phyloP scores from a whole-genome alignment of 2,329 filamentous ascomycete genomes.

The Colletotrichum melonis region DNA sequence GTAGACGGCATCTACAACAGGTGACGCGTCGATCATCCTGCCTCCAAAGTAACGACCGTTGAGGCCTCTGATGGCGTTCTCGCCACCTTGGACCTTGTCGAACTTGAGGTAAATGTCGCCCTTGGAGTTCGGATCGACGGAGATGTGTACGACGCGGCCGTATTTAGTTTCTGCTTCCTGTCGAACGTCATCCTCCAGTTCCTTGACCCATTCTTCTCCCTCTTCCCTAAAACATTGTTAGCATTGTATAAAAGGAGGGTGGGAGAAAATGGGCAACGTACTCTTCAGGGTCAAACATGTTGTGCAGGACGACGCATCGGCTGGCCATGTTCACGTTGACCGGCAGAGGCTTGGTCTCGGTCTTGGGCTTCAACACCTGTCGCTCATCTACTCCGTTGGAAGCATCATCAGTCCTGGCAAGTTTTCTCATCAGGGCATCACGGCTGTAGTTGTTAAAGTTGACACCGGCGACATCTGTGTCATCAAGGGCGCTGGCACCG shows the following conservation, averaged over 20 bases:
- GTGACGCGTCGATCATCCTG: conserved; percentile 91
- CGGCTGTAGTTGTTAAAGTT: conserved; percentile 99
- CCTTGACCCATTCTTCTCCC: conserved; percentile 89
- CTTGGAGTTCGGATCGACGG: conserved; percentile 90
- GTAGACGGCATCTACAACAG: conserved; percentile 98
- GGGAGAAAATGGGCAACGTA: conserved; percentile 62
- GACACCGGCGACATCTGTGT: conserved; percentile 96
- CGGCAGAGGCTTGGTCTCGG: conserved; percentile 80
- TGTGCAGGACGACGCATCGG: conserved; percentile 92
- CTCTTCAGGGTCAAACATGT: conserved; percentile 94
- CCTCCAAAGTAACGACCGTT: conserved; percentile 97
- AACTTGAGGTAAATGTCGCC: conserved; percentile 99
- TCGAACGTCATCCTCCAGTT: conserved; percentile 93
- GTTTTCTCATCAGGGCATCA: conserved; percentile 98
- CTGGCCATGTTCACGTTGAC: conserved; percentile 93
- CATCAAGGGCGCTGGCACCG: conserved; percentile 93
- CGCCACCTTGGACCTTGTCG: conserved; percentile 91
- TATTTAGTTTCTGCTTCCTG: conserved; percentile 95
- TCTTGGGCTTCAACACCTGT: conserved; percentile 81
- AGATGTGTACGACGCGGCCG: conserved; percentile 96
- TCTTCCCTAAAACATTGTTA: conserved; percentile 74
- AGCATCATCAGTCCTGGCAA: conserved; percentile 92
- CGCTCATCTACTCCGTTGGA: conserved; percentile 74
- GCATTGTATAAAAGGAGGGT: conserved; percentile 29
- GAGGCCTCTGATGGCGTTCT: conserved; percentile 97